Conservation (phyloP, 2,329 filamentous ascomycete species). For the Zarea fungicola region DNA sequence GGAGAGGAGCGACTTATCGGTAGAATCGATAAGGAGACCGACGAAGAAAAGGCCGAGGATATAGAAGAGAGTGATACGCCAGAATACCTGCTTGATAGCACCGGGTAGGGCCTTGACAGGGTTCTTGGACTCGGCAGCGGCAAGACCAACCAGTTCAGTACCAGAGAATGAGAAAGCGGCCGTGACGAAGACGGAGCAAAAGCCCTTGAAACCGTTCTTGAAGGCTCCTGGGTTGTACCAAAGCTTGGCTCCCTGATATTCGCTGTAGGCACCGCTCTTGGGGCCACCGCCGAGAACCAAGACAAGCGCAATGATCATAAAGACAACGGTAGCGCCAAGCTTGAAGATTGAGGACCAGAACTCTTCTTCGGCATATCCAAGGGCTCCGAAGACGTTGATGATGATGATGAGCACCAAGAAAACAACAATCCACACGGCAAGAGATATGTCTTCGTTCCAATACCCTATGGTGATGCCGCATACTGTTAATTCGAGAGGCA, state of each 20-base stretch:
- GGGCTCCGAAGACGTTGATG: slow-evolving; percentile 51
- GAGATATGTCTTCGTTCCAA: slow-evolving; percentile 43
- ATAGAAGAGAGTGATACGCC: slow-evolving; percentile 49
- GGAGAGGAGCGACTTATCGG: slow-evolving; percentile 39
- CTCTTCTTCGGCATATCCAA: slow-evolving; percentile 51
- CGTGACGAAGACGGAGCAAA: slow-evolving; percentile 64
- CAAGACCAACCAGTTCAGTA: slow-evolving; percentile 64
- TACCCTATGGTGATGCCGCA: slow-evolving; percentile 46
- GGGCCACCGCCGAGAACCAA: slow-evolving; percentile 55
- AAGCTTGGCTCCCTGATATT: slow-evolving; percentile 39
- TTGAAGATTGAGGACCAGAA: slow-evolving; percentile 53
- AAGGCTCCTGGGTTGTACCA: slow-evolving; percentile 48
- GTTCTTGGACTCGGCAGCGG: slow-evolving; percentile 62
- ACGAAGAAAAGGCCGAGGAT: slow-evolving; percentile 45
- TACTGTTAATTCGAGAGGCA: slow-evolving; percentile 48
- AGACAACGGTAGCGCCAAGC: slow-evolving; percentile 51
- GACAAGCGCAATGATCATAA: slow-evolving; percentile 56
- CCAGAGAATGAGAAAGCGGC: slow-evolving; percentile 65
- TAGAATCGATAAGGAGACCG: slow-evolving; percentile 39
- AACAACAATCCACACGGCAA: slow-evolving; percentile 48
- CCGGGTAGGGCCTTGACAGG: slow-evolving; percentile 67
- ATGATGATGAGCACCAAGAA: slow-evolving; percentile 45
- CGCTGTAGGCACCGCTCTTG: slow-evolving; percentile 32
- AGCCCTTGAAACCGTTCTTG: slow-evolving; percentile 64
- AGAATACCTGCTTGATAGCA: slow-evolving; percentile 70